Evolutionary conservation across 2,329 filamentous ascomycete genomes (phyloP), one percentile per base, ranked within the genome.

Genomic region (Emmonsia crescens): DNA sequence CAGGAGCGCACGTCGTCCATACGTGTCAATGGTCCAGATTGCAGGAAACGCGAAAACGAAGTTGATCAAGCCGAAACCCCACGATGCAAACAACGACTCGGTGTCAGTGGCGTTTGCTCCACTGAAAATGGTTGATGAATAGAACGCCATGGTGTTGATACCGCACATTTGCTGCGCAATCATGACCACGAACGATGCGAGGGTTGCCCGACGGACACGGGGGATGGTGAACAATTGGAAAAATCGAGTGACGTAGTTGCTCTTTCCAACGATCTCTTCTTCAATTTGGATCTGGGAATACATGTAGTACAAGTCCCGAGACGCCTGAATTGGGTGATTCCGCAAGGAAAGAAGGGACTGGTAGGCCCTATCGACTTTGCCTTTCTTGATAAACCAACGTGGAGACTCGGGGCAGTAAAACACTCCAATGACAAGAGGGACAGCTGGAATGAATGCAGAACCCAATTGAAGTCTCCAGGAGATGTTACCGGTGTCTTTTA

Each of bases 161-260:
- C 82, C 83, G 67, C 85, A 88, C 82, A 88, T 85, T 72, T 89
- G 85, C 72, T 89, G 86, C 0, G 85, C 85, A 68, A 89, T 85
- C 90, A 95, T 95, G 66, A 93, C 89, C 1, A 85, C 84, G 65
- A 86, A 89, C 0, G 89, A 88, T 5, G 89, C 90, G 36, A 89
- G 79, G 3, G 86, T 92, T 2, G 91, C 91, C 48, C 78, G 77
- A 46, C 78, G 75, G 61, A 79, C 73, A 21, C 78, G 76, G 5
- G 78, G 78, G 59, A 80, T 76, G 14, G 78, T 79, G 64, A 80
- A 80, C 0, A 83, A 71, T 63, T 80, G 75, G 51, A 77, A 59
- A 65, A 89, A 85, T 19, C 87, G 83, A 27, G 77, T 82, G 57
- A 84, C 40, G 68, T 88, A 87, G 72, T 80, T 86, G 67, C 76